Evolutionary conservation across 2,329 filamentous ascomycete species (phyloP), one percentile per base, ranked within the genome.

Genomic region (Colletotrichum incanum): DNA sequence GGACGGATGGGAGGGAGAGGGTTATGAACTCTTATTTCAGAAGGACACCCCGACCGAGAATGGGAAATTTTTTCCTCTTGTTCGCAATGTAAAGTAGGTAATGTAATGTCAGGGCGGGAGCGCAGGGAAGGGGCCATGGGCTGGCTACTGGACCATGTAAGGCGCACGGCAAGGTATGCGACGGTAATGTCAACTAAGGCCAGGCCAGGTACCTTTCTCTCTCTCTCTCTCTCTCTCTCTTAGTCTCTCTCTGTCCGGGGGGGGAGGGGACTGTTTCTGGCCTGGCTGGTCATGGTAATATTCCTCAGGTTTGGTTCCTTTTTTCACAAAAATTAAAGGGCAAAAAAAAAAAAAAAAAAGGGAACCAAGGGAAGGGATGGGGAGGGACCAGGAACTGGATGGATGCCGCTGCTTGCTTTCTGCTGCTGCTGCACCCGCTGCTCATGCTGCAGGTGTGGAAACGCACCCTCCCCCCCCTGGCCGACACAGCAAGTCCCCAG

Each of bases 261-360:
- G 7, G 23, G 23, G 55, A n/a, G 39, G 39, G 56, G 56, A 20
- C 18, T 47, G 56, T 20, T 60, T 60, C 55, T 34, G 56, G 41
- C 43, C 54, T 34, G 28, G 28, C 28, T 39, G 54, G 14, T 41
- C 54, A 39, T 58, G 16, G 34, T 45, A 64, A 58, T 72, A 65
- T 69, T 69, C 65, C 69, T 72, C 52, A 72, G 69, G 69, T 72
- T 69, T 72, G 65, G 69, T 72, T 68, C 65, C 65, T 72, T 72
- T 68, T 56, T 43, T 63, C 65, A 64, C 52, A 68, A 68, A 72
- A 63, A 68, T 69, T 72, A 69, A 68, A 72, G 68, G 68, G 68
- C 64, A 67, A 50, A 58, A 5, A 31, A 31, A 2, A 62, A 67
- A 67, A 71, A 31, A 31, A 31, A 62, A 67, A 67, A 71, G 54